Evolutionary conservation across 352 stramenopile genomes (phyloP), one percentile per base, ranked within the genome.

Genomic region (Phytophthora boehmeriae): DNA sequence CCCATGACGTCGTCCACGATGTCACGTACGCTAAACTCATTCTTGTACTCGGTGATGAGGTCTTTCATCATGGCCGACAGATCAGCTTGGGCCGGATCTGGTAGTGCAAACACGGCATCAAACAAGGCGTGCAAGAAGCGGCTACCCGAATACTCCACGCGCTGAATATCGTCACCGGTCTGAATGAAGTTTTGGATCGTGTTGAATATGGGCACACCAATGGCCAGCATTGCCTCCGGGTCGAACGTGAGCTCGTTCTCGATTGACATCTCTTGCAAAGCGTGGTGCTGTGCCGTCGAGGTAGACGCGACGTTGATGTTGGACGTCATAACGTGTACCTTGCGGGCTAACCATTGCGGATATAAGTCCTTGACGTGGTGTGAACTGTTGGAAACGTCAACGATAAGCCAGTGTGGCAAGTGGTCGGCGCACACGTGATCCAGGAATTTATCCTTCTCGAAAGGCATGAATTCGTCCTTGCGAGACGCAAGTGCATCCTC

Each of bases 1-100:
- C 95, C 94, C 59, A 76, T 94, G 44, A 98, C 71, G 83, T 98
- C 93, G 46, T 98, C 93, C n/a, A 97, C 83, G 16, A 98, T 82
- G 28, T 93, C 82, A 19, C 72, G 71, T 46, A 90, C 75, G 22
- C 59, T 81, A 47, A 93, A 62, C 22, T 71, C 64, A 49, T 73
- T 56, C 53, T 75, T 75, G 71, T 83, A 79, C 32, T 70, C 45
- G 1, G 45, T 75, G 17, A 96, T 75, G 28, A 97, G 73, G 22
- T 84, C 63, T 63, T 86, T 68, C 50, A 95, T 78, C 62, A 98
- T 84, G 14, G 70, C 66, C 28, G 71, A 73, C 2, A 92, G 75
- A 36, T 93, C 76, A 8, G 75, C 64, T 20, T 80, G 62, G 1
- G 66, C 34, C 14, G 65, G 48, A 9, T 66, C 46, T 0, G 72